A percentile compares a stretch with the other conserved stretches of the same genome.
These are phyloP conservation scores for Ceratocystiopsis sp. DNA, from an alignment of 2,329 filamentous ascomycete species.

Conservation along the genomic window DNA sequence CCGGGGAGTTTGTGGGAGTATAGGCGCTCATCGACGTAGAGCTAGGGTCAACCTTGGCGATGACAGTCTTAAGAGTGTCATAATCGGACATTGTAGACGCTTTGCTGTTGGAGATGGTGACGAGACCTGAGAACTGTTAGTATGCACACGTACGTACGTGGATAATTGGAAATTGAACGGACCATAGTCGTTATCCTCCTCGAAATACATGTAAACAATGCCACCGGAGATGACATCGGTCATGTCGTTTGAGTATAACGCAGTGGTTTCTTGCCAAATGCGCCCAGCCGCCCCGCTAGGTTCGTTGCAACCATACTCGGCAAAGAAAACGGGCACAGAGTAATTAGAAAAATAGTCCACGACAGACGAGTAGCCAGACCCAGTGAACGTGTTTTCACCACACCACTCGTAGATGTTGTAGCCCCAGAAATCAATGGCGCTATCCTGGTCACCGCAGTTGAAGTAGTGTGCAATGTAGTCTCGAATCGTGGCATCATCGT, in stretches of 20 bases:
- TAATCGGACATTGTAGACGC: constrained; percentile 61
- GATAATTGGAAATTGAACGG: too few relatives aligned
- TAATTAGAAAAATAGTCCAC: constrained; percentile 78
- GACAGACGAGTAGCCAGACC: constrained; percentile 67
- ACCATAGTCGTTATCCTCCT: constrained; percentile 79
- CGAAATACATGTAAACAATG: constrained; percentile 98
- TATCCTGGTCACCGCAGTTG: constrained; percentile 58
- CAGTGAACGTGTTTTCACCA: constrained; percentile 58
- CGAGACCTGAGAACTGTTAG: constrained; percentile 26
- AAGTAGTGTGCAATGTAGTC: constrained; percentile 78
- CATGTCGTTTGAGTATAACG: constrained; percentile 71
- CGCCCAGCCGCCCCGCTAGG: constrained; percentile 43
- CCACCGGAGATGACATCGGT: constrained; percentile 78
- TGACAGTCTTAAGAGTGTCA: constrained; percentile 49
- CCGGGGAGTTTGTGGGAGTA: constrained; percentile 52
- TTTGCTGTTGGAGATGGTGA: constrained; percentile 35
- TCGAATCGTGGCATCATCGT: constrained; percentile 76
- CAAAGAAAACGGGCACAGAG: constrained; percentile 92
- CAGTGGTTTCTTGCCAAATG: constrained; percentile 68
- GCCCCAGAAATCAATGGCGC: constrained; percentile 88
- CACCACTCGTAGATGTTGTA: constrained; percentile 99
- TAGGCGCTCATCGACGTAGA: constrained; percentile 51
- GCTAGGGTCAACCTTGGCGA: constrained; percentile 49
- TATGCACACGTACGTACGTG: too few relatives aligned
- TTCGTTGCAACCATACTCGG: constrained; percentile 93